These are phyloP conservation scores for Calonectria pseudoreteaudii DNA, from an alignment of 2,329 filamentous ascomycete genomes.

Conservation along the genomic window DNA sequence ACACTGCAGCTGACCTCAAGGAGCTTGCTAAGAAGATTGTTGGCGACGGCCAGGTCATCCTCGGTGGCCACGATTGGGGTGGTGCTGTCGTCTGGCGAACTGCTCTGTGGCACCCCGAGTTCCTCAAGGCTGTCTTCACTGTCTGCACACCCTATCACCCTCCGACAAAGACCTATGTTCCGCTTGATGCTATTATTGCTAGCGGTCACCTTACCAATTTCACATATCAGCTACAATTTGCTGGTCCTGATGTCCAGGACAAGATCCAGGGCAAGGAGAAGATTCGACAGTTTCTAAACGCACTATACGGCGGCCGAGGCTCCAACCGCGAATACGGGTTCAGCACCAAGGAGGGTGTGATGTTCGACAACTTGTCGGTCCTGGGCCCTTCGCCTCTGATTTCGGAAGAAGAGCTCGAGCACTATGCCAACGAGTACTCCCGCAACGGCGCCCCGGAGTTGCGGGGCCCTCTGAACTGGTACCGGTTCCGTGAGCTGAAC, in stretches of 20 bases:
- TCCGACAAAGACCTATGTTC: conserved; percentile 63
- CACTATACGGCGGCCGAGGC: conserved; percentile 75
- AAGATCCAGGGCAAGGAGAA: conserved; percentile 67
- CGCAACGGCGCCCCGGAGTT: conserved; percentile 69
- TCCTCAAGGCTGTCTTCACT: conserved; percentile 81
- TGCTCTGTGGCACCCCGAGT: conserved; percentile 77
- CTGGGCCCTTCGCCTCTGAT: conserved; percentile 71
- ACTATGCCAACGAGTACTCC: conserved; percentile 80
- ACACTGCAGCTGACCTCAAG: conserved; percentile 79
- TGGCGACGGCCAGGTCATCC: conserved; percentile 70
- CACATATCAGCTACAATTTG: conserved; percentile 86
- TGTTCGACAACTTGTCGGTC: conserved; percentile 71
- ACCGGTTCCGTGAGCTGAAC: conserved; percentile 80
- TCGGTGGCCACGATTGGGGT: conserved; percentile 96
- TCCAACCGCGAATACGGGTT: conserved; percentile 69
- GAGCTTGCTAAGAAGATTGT: conserved; percentile 72
- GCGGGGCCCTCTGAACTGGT: conserved; percentile 89
- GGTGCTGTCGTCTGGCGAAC: conserved; percentile 81
- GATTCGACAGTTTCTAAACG: conserved; percentile 77
- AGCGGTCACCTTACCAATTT: conserved; percentile 73
- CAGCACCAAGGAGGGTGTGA: conserved; percentile 69
- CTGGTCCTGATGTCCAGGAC: conserved; percentile 73
- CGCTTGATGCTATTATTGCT: conserved; percentile 70
- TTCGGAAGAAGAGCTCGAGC: conserved; percentile 77
- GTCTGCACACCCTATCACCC: conserved; percentile 81